These are phyloP conservation scores for Backusella liffmaniae DNA, from an alignment of 192 early-diverging fungal species.

Conservation along the genomic window DNA sequence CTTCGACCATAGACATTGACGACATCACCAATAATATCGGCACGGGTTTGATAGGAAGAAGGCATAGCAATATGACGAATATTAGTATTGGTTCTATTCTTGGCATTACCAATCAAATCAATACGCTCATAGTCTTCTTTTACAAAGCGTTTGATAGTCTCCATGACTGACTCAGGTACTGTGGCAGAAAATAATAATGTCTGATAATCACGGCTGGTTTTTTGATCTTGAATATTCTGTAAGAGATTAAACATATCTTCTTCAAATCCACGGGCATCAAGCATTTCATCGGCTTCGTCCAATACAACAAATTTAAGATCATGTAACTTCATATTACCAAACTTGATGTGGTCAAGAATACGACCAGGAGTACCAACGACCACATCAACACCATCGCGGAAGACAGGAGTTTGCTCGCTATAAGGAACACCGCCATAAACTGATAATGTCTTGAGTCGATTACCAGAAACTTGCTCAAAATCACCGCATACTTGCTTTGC, in stretches of 20 bases:
- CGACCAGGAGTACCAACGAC: conserved; percentile 86
- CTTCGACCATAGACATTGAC: conserved; percentile 85
- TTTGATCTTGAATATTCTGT: conserved; percentile 74
- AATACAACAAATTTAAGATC: conserved; percentile 62
- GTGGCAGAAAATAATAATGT: conserved; percentile 90
- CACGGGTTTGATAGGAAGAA: conserved; percentile 84
- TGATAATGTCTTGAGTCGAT: conserved; percentile 57
- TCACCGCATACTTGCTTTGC: conserved; percentile 89
- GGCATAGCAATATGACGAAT: conserved; percentile 85
- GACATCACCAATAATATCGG: conserved; percentile 92
- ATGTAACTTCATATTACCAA: conserved; percentile 71
- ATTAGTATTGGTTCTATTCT: conserved; percentile 86
- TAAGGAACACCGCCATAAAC: conserved; percentile 93
- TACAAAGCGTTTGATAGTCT: conserved; percentile 63
- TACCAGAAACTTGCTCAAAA: conserved; percentile 61
- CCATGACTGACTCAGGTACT: conserved; percentile 75
- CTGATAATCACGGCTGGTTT: conserved; percentile 57
- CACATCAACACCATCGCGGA: conserved; percentile 71
- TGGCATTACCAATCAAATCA: conserved; percentile 81
- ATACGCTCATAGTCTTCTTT: conserved; percentile 64
- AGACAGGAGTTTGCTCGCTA: conserved; percentile 77
- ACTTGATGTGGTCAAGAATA: conserved; percentile 80
- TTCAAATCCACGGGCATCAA: conserved; percentile 74
- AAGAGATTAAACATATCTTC: conserved; percentile 83
- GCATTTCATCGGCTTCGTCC: conserved; percentile 87